A percentile compares a stretch with the other conserved stretches of the same genome.
These are phyloP conservation scores for Solanum chiquidenum DNA, from an alignment of 257 asterid species.

Conservation along the genomic window DNA sequence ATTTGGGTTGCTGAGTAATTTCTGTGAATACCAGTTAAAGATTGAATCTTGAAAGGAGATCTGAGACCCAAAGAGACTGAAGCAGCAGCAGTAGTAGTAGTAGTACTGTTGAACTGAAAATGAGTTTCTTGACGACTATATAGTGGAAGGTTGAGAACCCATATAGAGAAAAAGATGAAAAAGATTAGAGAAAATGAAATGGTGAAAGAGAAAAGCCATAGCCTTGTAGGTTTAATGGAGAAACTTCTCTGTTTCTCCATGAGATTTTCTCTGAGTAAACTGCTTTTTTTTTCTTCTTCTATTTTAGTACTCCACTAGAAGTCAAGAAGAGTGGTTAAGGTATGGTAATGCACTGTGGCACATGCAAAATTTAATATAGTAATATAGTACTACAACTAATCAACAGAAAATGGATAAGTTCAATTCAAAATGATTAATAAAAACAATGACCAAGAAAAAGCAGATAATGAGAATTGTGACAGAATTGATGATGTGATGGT, in stretches of 20 bases:
- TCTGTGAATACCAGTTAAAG: background rate
- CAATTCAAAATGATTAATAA: background rate
- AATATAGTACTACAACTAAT: background rate
- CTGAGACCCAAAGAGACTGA: background rate
- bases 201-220: constrained; percentile 38
- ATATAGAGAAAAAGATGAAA: constrained; percentile 38
- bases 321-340: constrained; percentile 22
- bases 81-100: background rate
- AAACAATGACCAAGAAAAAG: background rate
- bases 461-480: background rate
- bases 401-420: too few relatives aligned
- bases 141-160: constrained; percentile 39
- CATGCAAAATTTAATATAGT: background rate
- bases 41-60: constrained; percentile 3
- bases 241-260: constrained; percentile 75
- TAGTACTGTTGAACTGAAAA: constrained; percentile 15
- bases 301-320: background rate
- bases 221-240: constrained; percentile 36
- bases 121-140: constrained; percentile 16
- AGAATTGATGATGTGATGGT: background rate
- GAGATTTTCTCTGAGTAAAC: background rate
- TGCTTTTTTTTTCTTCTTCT: background rate
- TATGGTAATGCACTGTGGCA: constrained; percentile 6
- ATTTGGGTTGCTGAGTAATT: constrained; percentile 14
- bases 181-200: constrained; percentile 32